These are phyloP conservation scores for Eucalyptus viminalis DNA, from an alignment of 345 rosid genomes.

Conservation along the genomic window DNA sequence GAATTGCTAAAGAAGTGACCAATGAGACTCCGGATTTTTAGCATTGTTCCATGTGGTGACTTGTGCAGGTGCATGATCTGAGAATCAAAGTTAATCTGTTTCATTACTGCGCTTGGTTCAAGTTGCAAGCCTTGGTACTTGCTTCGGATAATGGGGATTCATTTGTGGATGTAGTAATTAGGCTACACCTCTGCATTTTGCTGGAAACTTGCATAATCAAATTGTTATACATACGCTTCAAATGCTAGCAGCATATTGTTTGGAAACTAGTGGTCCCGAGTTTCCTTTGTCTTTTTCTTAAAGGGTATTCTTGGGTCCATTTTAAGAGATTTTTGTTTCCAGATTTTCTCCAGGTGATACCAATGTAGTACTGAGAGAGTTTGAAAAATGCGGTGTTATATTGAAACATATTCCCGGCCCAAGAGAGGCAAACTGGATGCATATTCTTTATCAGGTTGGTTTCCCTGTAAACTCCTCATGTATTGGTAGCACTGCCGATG, in stretches of 20 bases:
- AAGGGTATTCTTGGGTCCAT: background rate
- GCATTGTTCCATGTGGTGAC: background rate
- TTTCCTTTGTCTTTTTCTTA: background rate
- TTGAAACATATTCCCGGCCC: conserved; percentile 95
- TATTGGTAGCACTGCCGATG: background rate
- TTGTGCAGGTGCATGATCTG: background rate
- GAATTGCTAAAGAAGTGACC: background rate
- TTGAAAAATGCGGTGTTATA: conserved; percentile 85
- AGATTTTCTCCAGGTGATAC: conserved; percentile 89
- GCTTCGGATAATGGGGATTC: background rate
- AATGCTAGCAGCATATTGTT: background rate
- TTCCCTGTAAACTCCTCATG: background rate
- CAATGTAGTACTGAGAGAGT: conserved; percentile 82
- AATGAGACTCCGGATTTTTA: background rate
- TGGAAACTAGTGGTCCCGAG: background rate
- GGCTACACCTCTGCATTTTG: background rate
- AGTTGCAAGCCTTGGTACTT: background rate
- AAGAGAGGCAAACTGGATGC: conserved; percentile 95
- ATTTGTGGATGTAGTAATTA: background rate
- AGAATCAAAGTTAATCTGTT: background rate
- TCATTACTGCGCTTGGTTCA: background rate
- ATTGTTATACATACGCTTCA: background rate
- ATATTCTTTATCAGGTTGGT: conserved; percentile 81
- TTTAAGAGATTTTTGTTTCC: background rate
- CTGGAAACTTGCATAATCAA: background rate